Percentiles rank a stretch among this genome's conserved stretches.
Evolutionary conservation across 2,329 filamentous ascomycete species (phyloP).

Genomic region (Fusarium sp.): DNA sequence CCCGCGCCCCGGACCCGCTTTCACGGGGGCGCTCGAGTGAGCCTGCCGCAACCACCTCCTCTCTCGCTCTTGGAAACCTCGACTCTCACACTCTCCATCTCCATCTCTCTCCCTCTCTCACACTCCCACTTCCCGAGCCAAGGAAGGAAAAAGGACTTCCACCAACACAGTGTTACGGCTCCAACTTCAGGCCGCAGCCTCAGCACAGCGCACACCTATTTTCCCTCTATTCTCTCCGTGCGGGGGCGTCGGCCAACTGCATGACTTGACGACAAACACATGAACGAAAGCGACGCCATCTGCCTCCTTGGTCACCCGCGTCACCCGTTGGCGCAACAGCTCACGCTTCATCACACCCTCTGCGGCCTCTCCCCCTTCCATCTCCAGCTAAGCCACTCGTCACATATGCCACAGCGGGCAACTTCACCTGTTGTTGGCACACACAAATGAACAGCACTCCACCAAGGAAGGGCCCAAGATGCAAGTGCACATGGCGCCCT

Average conservation of each 20-base stretch:
- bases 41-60: constrained; percentile 19
- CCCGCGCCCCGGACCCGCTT: constrained; percentile 38
- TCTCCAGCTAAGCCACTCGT: background rate
- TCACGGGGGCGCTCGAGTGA: constrained; percentile 14
- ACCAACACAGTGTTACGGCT: constrained; percentile 18
- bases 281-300: background rate
- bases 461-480: constrained; percentile 3
- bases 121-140: background rate
- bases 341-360: constrained; percentile 11
- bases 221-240: background rate
- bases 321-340: background rate
- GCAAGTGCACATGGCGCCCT: constrained; percentile 13
- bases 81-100: constrained; percentile 2
- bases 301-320: background rate
- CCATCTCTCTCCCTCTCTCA: background rate
- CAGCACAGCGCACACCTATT: constrained; percentile 17
- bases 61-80: background rate
- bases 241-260: constrained; percentile 1
- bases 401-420: background rate
- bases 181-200: background rate
- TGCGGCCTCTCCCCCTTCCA: background rate
- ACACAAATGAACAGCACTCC: background rate
- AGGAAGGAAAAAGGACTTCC: background rate
- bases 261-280: constrained; percentile 12
- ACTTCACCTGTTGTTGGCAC: background rate